Conservation (phyloP, 2,329 filamentous ascomycete species). For the Fusarium setosum region DNA sequence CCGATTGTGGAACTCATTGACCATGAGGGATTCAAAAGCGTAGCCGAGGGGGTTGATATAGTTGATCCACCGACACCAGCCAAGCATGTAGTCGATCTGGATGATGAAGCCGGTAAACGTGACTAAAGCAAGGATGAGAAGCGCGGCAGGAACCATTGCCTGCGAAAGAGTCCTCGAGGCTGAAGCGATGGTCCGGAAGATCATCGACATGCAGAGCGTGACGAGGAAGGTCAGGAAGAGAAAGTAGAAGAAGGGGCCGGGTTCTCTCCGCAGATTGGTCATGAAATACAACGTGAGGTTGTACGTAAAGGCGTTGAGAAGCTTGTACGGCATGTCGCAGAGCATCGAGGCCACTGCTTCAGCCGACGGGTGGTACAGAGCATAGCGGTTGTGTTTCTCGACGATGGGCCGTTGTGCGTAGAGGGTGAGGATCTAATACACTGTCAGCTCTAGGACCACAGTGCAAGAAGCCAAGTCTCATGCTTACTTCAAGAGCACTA, state of each 20-base stretch:
- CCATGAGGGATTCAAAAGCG: slow-evolving; percentile 72
- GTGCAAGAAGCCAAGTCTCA: rapidly evolving
- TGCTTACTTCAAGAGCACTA: slow-evolving; percentile 44
- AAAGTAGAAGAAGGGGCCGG: slow-evolving; percentile 60
- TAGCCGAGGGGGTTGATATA: slow-evolving; percentile 73
- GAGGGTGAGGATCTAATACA: slow-evolving; percentile 38
- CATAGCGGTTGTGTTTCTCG: slow-evolving; percentile 50
- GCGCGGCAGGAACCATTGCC: slow-evolving; percentile 53
- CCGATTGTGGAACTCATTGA: slow-evolving; percentile 69
- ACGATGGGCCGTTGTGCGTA: slow-evolving; percentile 48
- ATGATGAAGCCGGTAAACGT: slow-evolving; percentile 61
- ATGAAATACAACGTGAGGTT: slow-evolving; percentile 62
- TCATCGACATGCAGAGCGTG: slow-evolving; percentile 43
- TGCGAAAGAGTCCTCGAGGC: slow-evolving; percentile 64
- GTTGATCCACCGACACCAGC: slow-evolving; percentile 75
- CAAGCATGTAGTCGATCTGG: slow-evolving; percentile 60
- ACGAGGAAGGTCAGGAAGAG: slow-evolving; percentile 55
- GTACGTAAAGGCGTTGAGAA: slow-evolving; percentile 51
- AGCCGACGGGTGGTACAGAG: slow-evolving; percentile 48
- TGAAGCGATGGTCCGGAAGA: slow-evolving; percentile 57
- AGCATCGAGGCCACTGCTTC: slow-evolving; percentile 49
- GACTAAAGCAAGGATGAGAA: slow-evolving; percentile 47
- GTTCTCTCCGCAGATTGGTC: slow-evolving; percentile 55
- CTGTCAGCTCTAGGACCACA: slow-evolving; percentile 40
- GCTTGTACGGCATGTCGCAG: slow-evolving; percentile 54